These are phyloP conservation scores for Mariannaea sp. DNA, from an alignment of 2,329 filamentous ascomycete species.

Conservation along the genomic window DNA sequence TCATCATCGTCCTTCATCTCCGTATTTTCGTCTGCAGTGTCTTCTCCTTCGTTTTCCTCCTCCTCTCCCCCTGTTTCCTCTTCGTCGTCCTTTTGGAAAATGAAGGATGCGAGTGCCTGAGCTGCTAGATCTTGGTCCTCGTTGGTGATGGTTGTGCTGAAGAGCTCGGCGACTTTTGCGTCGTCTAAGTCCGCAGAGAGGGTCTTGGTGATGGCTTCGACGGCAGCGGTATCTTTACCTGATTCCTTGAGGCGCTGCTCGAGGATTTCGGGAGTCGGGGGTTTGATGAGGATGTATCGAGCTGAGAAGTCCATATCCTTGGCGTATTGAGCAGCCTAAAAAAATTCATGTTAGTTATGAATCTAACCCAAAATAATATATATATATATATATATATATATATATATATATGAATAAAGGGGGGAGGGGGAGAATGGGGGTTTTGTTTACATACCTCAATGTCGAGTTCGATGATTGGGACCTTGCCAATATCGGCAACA, in stretches of 20 bases:
- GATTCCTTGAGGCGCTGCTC: conserved; percentile 38
- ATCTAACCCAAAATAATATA: no score
- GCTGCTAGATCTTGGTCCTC: conserved; percentile 35
- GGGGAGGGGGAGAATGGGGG: neutral
- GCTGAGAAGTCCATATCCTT: conserved; percentile 62
- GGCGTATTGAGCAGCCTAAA: conserved; percentile 59
- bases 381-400: no score
- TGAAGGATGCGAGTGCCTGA: conserved; percentile 34
- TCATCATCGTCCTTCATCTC: conserved; percentile 30
- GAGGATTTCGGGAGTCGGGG: conserved; percentile 42
- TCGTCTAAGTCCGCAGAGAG: conserved; percentile 35
- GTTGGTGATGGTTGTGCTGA: conserved; percentile 36
- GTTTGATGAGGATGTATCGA: conserved; percentile 58
- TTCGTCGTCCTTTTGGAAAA: conserved; percentile 34
- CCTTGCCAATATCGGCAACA: conserved; percentile 59
- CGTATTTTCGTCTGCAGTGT: conserved; percentile 24
- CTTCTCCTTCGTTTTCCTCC: conserved; percentile 5
- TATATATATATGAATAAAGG: neutral
- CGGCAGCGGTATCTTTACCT: conserved; percentile 30
- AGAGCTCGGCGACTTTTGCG: conserved; percentile 34
- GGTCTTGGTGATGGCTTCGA: conserved; percentile 34
- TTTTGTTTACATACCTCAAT: conserved; percentile 50
- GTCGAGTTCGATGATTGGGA: conserved; percentile 62
- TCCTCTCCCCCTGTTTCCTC: neutral
- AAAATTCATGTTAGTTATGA: no score